Conservation (phyloP, 495 filamentous ascomycete species). For the Thermothielavioides terrestris region DNA sequence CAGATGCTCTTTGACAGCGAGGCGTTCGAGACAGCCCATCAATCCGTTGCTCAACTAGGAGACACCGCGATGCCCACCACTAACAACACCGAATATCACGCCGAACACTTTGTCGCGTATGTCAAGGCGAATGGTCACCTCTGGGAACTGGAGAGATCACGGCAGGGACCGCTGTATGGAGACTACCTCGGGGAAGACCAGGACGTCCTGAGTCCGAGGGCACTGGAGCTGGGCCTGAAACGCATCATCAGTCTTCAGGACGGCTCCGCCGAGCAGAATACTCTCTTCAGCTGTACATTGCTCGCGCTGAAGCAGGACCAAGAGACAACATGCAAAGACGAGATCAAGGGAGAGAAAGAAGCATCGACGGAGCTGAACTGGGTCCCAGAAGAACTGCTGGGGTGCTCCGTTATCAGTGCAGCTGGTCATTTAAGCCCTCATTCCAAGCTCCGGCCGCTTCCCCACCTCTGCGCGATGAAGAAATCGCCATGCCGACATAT, state of each 20-base stretch:
- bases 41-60: constrained; percentile 54
- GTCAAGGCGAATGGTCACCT: constrained; percentile 61
- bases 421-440: too few species aligned
- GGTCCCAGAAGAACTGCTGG: too few species aligned
- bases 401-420: too few species aligned
- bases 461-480: too few species aligned
- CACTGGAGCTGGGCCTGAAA: constrained; percentile 52
- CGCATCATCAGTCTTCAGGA: constrained; percentile 46
- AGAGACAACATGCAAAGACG: background rate
- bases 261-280: constrained; percentile 29
- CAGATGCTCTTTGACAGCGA: constrained; percentile 61
- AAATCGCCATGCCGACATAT: too few species aligned
- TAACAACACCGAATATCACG: constrained; percentile 32
- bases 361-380: too few species aligned
- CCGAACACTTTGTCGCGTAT: constrained; percentile 67
- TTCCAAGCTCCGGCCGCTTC: too few species aligned
- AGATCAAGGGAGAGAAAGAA: background rate
- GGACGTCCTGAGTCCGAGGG: constrained; percentile 60
- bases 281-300: constrained; percentile 50
- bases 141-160: constrained; percentile 69
- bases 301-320: constrained; percentile 27
- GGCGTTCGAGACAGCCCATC: constrained; percentile 62
- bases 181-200: constrained; percentile 53
- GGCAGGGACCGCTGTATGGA: constrained; percentile 66
- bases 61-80: constrained; percentile 53